Evolutionary conservation across 23 red algal species (phyloP), one percentile per base, ranked within the genome.

Genomic region (Gracilaria gracilis): DNA sequence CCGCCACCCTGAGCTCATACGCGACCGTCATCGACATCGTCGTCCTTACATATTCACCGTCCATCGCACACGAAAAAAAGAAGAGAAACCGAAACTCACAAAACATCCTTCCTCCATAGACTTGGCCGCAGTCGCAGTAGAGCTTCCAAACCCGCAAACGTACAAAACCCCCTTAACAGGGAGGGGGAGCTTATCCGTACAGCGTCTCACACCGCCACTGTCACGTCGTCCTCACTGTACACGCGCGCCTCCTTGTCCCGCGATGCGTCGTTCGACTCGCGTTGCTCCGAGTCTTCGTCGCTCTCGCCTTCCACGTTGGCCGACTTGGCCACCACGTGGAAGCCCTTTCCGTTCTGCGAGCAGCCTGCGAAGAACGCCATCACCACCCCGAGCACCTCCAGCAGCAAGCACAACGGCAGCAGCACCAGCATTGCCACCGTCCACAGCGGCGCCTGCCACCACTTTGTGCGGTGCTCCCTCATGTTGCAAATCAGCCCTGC

Each of bases 301-400:
- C 51, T 47, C 1, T 88, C 83, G 6, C 32, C 67, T 9, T 88
- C 84, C 5, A 47, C 84, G 70, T 46, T 78, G 0, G 71, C 84
- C 47, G 66, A 75, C 69, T 88, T 88, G 35, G 77, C 69, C 54
- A 88, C 84, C 47, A 88, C 84, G 49, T 88, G 84, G 53, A 88
- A 88, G 34, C 84, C 84, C n/a, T 69, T 62, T 12, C 84, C 84
- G 33, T 88, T 88, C 48, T 72, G 47, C 8, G 84, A 54, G 53
- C 84, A 88, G 24, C 84, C 46, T 0, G 84, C 84, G 65, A 88
- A 88, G 84, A 88, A 75, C 67, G 84, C 67, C 67, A 61, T 61
- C 14, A 88, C 16, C 32, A 88, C 67, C 24, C 50, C 28, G 2
- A 53, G 15, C 67, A 88, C 71, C 54, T 88, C 84, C 66, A 88